Base-by-base conservation (phyloP, 1,139 yeast species). In the Taphrina confusa region DNA sequence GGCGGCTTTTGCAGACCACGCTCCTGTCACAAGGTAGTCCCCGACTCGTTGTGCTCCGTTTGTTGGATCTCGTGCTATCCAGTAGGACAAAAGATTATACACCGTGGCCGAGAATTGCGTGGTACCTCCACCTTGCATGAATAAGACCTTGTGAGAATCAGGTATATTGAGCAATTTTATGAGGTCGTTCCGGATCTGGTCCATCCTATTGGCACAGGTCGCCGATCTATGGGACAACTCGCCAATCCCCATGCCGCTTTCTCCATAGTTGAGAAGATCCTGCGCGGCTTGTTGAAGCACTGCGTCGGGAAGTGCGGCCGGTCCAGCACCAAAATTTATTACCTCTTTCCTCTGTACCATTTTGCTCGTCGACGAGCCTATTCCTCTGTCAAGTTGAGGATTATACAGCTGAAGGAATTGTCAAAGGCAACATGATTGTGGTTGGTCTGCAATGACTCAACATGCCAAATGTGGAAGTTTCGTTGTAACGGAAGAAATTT, bases 91-190 rank as follows among this genome's bases (percentile, higher is more conserved):
- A 75, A 92, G 73, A 72, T 92, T 92, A 68, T 92, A 83, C 14
- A 88, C 91, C 61, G 89, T 80, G 6, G 95, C 82, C 4, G 97
- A 87, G 69, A 92, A 92, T 4, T 96, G 97, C 40, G 90, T 86
- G 57, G 97, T 91, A 64, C 97, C 98, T 64, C 98, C 98, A 64
- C 98, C 97, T 76, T 92, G 98, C 75, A 91, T 75, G 75, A 91
- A 92, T 71, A 92, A 84, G 1, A 91, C 92, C 71, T 90, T 97
- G 72, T 92, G 95, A 36, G 95, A 85, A 63, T 88, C 95, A 31
- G 97, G 98, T 57, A 92, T 81, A 62, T 78, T 72, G 71, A 89
- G 74, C 61, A 92, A 76, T 68, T 85, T 75, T 51, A 69, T 75
- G 69, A 92, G 75, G 68, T 85, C 81, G 44, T 74, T 77, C 73